A percentile compares a stretch with the other conserved stretches of the same genome.
These are phyloP conservation scores for Cordyceps sp. DNA, from an alignment of 2,329 filamentous ascomycete genomes.

Conservation along the genomic window DNA sequence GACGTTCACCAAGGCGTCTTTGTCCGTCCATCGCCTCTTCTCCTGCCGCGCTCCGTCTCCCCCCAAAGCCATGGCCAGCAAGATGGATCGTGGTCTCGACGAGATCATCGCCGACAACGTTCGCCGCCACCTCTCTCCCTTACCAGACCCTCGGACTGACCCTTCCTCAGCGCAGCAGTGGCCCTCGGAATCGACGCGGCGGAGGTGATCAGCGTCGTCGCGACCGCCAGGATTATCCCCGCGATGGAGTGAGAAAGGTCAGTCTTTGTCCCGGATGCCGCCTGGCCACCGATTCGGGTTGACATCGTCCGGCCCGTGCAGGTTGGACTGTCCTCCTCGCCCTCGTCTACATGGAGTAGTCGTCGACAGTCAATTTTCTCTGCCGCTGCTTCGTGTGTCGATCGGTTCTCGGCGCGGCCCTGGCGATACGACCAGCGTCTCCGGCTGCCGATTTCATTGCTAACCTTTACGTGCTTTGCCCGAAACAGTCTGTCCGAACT, in stretches of 20 bases:
- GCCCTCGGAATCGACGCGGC: constrained; percentile 18
- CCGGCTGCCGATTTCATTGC: constrained; percentile 17
- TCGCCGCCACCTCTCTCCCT: background rate
- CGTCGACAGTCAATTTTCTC: constrained; percentile 12
- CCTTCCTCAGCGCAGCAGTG: constrained; percentile 13
- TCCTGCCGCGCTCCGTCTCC: background rate
- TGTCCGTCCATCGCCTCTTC: background rate
- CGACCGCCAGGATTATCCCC: constrained; percentile 37
- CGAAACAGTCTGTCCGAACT: constrained; percentile 37
- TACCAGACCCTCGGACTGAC: background rate
- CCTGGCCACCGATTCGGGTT: too few relatives aligned
- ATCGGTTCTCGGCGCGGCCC: constrained; percentile 13
- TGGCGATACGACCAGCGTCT: constrained; percentile 13
- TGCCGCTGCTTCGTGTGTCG: constrained; percentile 9
- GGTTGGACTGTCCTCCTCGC: constrained; percentile 19
- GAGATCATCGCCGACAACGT: constrained; percentile 38
- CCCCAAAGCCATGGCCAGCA: constrained; percentile 17
- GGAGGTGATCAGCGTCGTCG: constrained; percentile 16
- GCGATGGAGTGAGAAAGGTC: constrained; percentile 87
- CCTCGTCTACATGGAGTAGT: constrained; percentile 5
- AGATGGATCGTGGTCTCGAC: constrained; percentile 38
- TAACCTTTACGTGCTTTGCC: constrained; percentile 13
- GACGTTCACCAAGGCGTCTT: background rate
- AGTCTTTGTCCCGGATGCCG: too few relatives aligned
- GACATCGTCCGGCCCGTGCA: constrained; percentile 6